Evolutionary conservation across 306 rosid genomes (phyloP), one percentile per base, ranked within the genome.

Genomic region (Senna siamea): DNA sequence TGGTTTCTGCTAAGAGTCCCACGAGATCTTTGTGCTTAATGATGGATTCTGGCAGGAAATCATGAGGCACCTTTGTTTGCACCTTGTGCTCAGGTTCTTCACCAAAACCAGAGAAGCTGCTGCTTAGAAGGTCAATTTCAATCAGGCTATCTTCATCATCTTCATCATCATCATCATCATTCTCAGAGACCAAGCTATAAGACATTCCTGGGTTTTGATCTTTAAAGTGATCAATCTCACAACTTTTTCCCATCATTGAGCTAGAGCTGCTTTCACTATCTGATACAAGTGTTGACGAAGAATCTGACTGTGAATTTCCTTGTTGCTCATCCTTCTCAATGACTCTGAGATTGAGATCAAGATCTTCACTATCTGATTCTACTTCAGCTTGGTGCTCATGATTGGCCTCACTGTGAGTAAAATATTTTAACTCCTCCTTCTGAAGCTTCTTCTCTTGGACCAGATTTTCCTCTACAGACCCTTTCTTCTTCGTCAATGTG

Each of bases 231-330:
- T 26, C 75, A 76, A 58, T 11, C 32, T 54, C 59, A 35, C 74
- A 80, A 48, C 75, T 68, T 75, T 59, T 66, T 3, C 53, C 77
- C 4, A 85, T 71, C 9, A 78, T 77, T 59, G 58, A 78, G 41
- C 76, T 86, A 54, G 26, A 62, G 75, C 85, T 78, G 75, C 82
- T 89, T 54, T 84, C 86, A 28, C 84, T 81, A 64, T 81, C 90
- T 8, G 82, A 84, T 19, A 89, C 84, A 67, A 80, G 73, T 19
- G 30, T 3, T 26, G 30, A 26, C 1, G 30, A 26, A 26, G 30
- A 26, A 26, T 26, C 30, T 26, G 30, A 26, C 30, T 26, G 30
- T 26, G 30, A 26, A 26, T 26, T 26, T 1, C 1, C 30, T 26
- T 26, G 30, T 26, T 26, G 1, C 30, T 26, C 30, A 26, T n/a